Conservation (phyloP, 495 filamentous ascomycete species). For the Aspergillus conjunctus region DNA sequence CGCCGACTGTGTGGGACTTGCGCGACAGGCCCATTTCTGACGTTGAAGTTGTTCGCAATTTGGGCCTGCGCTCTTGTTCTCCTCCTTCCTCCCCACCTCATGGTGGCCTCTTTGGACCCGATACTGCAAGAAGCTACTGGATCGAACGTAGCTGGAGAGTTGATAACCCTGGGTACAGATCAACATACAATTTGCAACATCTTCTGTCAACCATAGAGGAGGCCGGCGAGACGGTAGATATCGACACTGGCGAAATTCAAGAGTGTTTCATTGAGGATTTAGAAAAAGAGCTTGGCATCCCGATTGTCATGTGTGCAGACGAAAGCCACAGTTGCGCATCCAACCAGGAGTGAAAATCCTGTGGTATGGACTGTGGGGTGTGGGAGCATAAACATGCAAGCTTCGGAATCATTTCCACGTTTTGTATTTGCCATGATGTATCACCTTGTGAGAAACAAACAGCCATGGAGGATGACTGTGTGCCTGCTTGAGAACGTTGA, state of each 20-base stretch:
- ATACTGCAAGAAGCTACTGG: background rate
- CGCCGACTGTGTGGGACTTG: conserved; percentile 23
- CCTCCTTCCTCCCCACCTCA: background rate
- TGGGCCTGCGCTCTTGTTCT: conserved; percentile 12
- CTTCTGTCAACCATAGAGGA: conserved; percentile 19
- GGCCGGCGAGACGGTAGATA: conserved; percentile 9
- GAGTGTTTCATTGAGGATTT: background rate
- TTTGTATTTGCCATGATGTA: background rate
- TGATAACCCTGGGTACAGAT: background rate
- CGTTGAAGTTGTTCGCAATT: conserved; percentile 15
- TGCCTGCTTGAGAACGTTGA: background rate
- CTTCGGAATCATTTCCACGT: background rate
- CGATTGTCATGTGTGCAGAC: background rate
- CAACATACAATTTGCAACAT: background rate
- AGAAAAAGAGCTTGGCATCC: background rate
- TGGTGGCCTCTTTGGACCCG: background rate
- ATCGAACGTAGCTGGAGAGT: background rate
- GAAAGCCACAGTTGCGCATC: background rate
- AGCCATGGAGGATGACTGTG: background rate
- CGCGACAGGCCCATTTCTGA: conserved; percentile 15
- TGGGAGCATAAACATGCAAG: background rate
- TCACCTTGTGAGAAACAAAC: background rate
- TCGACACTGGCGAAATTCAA: background rate
- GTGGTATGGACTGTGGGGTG: background rate
- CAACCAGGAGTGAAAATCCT: too few relatives aligned